Evolutionary conservation across 2,329 filamentous ascomycete species (phyloP).

Genomic region (Ophiobolus disseminans): DNA sequence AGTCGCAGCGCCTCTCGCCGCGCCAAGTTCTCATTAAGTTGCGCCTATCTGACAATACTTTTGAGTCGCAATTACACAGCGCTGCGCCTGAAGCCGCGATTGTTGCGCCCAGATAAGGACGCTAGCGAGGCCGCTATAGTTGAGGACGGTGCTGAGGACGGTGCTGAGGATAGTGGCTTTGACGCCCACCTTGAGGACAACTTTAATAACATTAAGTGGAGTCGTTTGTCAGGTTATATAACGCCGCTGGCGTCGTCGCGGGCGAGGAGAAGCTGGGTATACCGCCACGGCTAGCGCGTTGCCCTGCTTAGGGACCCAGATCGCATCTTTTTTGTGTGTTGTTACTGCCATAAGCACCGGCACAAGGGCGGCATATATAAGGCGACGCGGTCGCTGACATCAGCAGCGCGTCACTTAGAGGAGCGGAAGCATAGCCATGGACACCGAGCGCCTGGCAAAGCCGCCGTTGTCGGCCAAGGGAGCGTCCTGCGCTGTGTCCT

Average conservation of each 20-base stretch:
- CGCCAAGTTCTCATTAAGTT: not conserved
- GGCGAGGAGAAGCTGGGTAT: not conserved
- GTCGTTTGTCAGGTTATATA: not conserved
- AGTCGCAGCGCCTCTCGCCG: conserved; percentile 1
- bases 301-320: not conserved
- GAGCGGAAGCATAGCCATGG: conserved; percentile 3
- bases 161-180: not conserved
- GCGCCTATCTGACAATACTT: not conserved
- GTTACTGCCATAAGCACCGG: not conserved
- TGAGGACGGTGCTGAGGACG: not conserved
- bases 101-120: not conserved
- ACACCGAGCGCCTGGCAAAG: conserved; percentile 1
- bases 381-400: conserved; percentile 2
- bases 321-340: not conserved
- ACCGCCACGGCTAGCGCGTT: conserved; percentile 4
- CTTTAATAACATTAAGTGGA: conserved; percentile 2
- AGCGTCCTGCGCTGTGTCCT: conserved; percentile 1
- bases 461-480: not conserved
- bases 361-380: conserved; percentile 1
- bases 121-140: not conserved
- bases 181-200: conserved; percentile 3
- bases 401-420: not conserved
- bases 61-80: not conserved
- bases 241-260: not conserved
- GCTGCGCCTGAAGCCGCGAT: not conserved